phyloP scores from a whole-genome alignment of 2,329 filamentous ascomycete genomes.

The Alternaria hordeiaustralica region DNA sequence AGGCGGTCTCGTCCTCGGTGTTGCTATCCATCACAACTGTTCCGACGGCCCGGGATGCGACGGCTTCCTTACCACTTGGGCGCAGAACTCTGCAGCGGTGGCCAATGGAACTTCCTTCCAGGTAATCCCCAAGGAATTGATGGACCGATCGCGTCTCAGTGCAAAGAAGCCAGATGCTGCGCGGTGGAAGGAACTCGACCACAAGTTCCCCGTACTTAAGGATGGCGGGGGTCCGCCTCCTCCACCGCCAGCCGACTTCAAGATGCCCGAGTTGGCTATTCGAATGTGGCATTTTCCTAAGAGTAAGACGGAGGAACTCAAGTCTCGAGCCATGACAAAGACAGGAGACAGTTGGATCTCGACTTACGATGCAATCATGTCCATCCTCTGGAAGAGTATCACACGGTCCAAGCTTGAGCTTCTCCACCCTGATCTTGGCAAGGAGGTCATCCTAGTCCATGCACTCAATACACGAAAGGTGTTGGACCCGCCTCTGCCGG shows the following conservation, averaged over 20 bases:
- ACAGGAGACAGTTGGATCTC: constrained; percentile 22
- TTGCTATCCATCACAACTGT: constrained; percentile 33
- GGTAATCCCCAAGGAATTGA: neutral
- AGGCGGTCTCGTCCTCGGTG: constrained; percentile 34
- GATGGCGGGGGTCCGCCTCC: constrained; percentile 18
- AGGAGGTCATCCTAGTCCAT: constrained; percentile 21
- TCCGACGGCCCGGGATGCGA: constrained; percentile 35
- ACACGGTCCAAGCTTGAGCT: constrained; percentile 25
- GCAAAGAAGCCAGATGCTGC: neutral
- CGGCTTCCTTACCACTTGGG: constrained; percentile 34
- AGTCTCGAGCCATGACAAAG: constrained; percentile 10
- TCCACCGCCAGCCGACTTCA: constrained; percentile 28
- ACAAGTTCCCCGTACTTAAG: constrained; percentile 11
- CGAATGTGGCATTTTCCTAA: constrained; percentile 31
- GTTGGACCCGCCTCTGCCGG: constrained; percentile 28
- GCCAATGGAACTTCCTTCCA: constrained; percentile 14
- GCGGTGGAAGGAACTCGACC: neutral
- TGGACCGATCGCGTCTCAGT: neutral
- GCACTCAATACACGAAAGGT: constrained; percentile 30
- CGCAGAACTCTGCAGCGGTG: constrained; percentile 28
- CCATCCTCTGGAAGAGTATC: constrained; percentile 29
- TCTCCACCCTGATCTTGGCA: constrained; percentile 15
- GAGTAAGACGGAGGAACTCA: constrained; percentile 23
- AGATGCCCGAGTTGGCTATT: constrained; percentile 26
- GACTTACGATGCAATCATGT: constrained; percentile 37